phyloP scores from a whole-genome alignment of 768 basidiomycete species.

The Boletales sp. region DNA sequence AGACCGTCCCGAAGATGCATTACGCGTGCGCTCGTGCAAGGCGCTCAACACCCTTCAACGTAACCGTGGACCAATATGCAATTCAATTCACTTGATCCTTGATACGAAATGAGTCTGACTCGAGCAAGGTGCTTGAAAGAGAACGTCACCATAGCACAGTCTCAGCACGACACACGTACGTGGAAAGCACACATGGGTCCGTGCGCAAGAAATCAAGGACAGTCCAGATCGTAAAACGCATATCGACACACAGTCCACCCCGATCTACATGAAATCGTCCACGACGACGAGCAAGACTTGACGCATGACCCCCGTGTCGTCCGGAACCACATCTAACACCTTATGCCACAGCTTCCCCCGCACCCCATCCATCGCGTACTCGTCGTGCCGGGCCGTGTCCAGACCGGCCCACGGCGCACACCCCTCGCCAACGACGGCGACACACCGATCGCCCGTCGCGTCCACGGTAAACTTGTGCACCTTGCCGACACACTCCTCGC shows the following conservation, averaged over 20 bases:
- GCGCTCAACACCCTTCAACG: not conserved
- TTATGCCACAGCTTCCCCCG: constrained; percentile 15
- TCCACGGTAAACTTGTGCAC: constrained; percentile 17
- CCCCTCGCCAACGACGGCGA: constrained; percentile 10
- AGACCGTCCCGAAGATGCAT: no score
- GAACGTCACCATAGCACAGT: no score
- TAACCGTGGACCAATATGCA: no score
- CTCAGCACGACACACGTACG: no score
- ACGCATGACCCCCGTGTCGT: not conserved
- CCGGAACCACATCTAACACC: not conserved
- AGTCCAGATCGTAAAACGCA: no score
- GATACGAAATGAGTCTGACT: no score
- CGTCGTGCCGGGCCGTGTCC: constrained; percentile 1
- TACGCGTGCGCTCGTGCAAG: no score
- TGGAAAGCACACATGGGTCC: no score
- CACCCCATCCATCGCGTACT: constrained; percentile 9
- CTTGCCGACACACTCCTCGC: not conserved
- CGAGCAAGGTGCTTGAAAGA: no score
- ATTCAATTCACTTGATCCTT: no score
- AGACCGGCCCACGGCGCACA: constrained; percentile 5
- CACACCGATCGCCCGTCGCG: constrained; percentile 12
- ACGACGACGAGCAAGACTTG: constrained; percentile 8
- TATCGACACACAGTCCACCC: not conserved
- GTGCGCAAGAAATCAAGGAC: no score
- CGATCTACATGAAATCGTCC: constrained; percentile 8